A percentile compares a stretch with the other conserved stretches of the same genome.
Conservation (phyloP, 129 eudicot species). For the Helianthus tuberosus region DNA sequence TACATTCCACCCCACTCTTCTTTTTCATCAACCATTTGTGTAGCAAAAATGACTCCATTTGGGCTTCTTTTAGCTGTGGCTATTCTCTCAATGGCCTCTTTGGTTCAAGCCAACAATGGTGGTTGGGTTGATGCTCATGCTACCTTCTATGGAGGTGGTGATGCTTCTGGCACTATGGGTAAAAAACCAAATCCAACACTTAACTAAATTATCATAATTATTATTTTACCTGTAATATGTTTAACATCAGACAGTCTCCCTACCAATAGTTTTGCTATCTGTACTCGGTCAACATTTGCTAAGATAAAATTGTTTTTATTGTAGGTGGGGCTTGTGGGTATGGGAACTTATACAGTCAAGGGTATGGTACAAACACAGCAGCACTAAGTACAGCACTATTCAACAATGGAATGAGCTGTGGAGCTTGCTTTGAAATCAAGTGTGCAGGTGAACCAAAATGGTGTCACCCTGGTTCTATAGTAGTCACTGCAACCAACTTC, state of each 20-base stretch:
- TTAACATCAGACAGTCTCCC: too few species aligned
- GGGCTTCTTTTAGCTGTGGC: slow-evolving; percentile 33
- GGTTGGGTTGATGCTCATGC: slow-evolving; percentile 78
- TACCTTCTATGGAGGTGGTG: slow-evolving; percentile 87
- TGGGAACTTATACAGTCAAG: slow-evolving; percentile 78
- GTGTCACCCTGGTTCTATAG: slow-evolving; percentile 60
- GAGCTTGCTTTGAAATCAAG: slow-evolving; percentile 77
- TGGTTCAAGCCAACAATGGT: slow-evolving; percentile 47
- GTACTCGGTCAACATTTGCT: too few species aligned
- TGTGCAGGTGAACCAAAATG: slow-evolving; percentile 56
- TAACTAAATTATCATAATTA: background rate
- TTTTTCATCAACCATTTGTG: slow-evolving; percentile 15
- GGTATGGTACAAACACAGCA: slow-evolving; percentile 85
- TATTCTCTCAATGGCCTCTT: slow-evolving; percentile 37
- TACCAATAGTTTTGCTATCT: too few species aligned
- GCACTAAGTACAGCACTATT: slow-evolving; percentile 80
- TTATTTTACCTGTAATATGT: background rate
- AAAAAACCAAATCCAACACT: background rate
- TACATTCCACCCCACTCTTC: slow-evolving; percentile 25
- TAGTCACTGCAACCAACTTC: slow-evolving; percentile 80
- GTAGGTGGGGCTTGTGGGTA: slow-evolving; percentile 95
- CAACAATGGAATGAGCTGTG: slow-evolving; percentile 78
- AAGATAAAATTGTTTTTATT: background rate
- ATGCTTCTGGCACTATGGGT: slow-evolving; percentile 96
- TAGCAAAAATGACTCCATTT: slow-evolving; percentile 38